These are phyloP conservation scores for Solanum megistacrolobum DNA, from an alignment of 257 asterid genomes.

Conservation along the genomic window DNA sequence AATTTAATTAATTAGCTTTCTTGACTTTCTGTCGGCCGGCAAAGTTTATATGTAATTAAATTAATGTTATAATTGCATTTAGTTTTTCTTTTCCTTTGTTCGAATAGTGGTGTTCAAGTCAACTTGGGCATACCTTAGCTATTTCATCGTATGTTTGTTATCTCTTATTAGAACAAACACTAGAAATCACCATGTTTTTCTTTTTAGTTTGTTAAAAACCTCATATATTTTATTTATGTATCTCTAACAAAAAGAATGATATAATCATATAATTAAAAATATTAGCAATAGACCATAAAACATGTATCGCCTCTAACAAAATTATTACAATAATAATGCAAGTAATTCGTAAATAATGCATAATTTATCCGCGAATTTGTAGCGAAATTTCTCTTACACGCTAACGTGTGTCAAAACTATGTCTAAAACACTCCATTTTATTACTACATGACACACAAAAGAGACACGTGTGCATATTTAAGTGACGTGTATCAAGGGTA, in stretches of 20 bases:
- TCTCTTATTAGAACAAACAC: neutral
- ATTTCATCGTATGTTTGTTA: neutral
- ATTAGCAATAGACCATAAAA: neutral
- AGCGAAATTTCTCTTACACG: neutral
- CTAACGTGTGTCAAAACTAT: neutral
- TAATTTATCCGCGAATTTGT: neutral
- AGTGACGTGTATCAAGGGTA: neutral
- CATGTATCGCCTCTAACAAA: neutral
- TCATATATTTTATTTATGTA: neutral
- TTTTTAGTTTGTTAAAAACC: too few species aligned
- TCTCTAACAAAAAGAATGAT: neutral
- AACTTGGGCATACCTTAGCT: neutral
- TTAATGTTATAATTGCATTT: neutral
- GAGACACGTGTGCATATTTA: neutral
- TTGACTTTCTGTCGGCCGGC: neutral
- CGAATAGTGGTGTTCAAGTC: rapidly evolving
- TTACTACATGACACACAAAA: neutral
- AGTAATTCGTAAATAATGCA: neutral
- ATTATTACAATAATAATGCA: neutral
- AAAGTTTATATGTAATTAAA: neutral
- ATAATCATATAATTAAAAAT: neutral
- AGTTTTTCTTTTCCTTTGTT: neutral
- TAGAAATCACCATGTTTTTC: neutral
- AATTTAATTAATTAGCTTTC: neutral
- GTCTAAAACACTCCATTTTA: neutral